phyloP scores from a whole-genome alignment of 1,284 basidiomycete genomes.

The Boletus nobilissimus region DNA sequence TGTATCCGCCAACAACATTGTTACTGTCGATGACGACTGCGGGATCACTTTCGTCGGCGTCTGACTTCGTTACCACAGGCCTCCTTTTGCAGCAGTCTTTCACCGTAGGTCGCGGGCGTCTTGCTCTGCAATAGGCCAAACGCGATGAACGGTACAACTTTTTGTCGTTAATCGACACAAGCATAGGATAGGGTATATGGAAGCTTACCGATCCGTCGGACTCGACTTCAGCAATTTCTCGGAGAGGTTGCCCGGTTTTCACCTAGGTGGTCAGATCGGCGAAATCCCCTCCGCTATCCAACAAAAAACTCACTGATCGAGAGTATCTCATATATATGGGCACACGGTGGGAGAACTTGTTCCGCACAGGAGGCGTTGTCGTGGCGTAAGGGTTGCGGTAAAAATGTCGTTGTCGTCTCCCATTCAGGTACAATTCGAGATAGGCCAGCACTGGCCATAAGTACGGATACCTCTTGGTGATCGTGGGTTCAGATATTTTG shows the following conservation, averaged over 20 bases:
- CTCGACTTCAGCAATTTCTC: not conserved
- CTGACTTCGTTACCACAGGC: not conserved
- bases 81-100: not conserved
- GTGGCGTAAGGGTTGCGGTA: not conserved
- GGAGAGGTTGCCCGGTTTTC: not conserved
- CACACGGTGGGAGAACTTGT: not conserved
- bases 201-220: not conserved
- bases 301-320: not conserved
- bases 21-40: not conserved
- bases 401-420: not conserved
- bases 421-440: not conserved
- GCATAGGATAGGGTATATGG: not conserved
- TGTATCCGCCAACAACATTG: not conserved
- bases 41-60: not conserved
- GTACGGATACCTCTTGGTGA: conserved; percentile 27
- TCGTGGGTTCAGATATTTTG: conserved; percentile 10
- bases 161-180: not conserved
- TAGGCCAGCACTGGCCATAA: conserved; percentile 35
- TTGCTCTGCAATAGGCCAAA: not conserved
- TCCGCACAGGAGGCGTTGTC: not conserved
- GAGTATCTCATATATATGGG: not conserved
- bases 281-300: not conserved
- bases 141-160: not conserved
- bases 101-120: not conserved
- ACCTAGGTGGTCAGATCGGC: not conserved